Evolutionary conservation across 495 filamentous ascomycete genomes (phyloP).

Genomic region (Aspergillus sparsus): DNA sequence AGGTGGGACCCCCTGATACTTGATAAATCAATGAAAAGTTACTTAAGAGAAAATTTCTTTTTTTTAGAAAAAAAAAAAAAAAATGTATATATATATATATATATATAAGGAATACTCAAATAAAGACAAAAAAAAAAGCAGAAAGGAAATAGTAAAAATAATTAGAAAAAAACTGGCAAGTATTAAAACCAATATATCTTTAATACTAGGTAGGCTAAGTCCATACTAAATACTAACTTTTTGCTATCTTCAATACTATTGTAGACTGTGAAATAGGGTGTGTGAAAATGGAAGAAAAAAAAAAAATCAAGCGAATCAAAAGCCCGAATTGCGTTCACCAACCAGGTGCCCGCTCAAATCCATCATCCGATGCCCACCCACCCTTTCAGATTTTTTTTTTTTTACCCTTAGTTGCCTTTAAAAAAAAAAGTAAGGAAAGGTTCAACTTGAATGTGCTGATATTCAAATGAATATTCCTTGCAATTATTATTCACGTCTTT

Average conservation of each 20-base stretch:
- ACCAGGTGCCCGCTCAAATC: conserved; percentile 14
- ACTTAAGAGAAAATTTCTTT: background rate
- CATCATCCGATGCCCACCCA: conserved; percentile 23
- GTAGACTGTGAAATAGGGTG: conserved; percentile 12
- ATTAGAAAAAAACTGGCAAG: too few species aligned
- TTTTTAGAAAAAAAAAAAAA: background rate
- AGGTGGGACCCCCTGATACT: conserved; percentile 14
- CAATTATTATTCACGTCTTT: background rate
- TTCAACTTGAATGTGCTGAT: background rate
- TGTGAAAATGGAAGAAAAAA: conserved; percentile 7
- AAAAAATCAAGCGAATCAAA: conserved; percentile 30
- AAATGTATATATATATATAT: too few species aligned
- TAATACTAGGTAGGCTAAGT: too few species aligned
- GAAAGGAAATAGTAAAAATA: too few species aligned
- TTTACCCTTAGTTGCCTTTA: background rate
- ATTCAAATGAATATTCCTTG: conserved; percentile 2
- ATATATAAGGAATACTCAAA: too few species aligned
- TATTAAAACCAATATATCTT: too few species aligned
- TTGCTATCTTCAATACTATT: background rate
- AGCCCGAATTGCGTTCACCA: conserved; percentile 19
- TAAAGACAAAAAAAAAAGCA: too few species aligned
- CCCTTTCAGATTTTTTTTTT: conserved; percentile 7
- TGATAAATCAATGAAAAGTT: conserved; percentile 9
- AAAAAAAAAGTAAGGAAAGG: too few species aligned
- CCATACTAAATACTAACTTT: background rate